Conservation (phyloP, 2,329 filamentous ascomycete genomes). For the Alternaria ventricosa region DNA sequence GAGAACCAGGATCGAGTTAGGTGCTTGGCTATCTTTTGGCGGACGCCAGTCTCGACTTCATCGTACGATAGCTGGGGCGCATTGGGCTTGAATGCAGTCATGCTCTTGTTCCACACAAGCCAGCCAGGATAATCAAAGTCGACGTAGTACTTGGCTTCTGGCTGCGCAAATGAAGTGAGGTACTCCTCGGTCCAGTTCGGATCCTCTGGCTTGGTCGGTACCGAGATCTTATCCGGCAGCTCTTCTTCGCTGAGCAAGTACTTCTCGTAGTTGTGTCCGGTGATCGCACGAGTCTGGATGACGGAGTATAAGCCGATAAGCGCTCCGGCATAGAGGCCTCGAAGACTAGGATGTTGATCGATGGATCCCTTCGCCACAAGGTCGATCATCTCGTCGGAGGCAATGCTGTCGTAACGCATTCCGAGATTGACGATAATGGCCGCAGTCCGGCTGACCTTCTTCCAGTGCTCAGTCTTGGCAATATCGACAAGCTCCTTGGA, state of each 20-base stretch:
- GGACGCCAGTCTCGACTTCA: constrained; percentile 74
- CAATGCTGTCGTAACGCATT: constrained; percentile 88
- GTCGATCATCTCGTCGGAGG: constrained; percentile 80
- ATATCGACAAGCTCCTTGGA: constrained; percentile 81
- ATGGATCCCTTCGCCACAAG: constrained; percentile 83
- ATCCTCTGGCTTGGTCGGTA: constrained; percentile 74
- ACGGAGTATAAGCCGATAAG: constrained; percentile 80
- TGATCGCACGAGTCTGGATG: constrained; percentile 84
- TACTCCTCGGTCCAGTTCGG: constrained; percentile 80
- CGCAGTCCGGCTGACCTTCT: constrained; percentile 87
- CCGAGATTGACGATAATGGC: constrained; percentile 91
- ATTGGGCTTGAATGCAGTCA: constrained; percentile 78
- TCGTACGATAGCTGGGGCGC: constrained; percentile 79
- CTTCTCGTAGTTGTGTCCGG: constrained; percentile 84
- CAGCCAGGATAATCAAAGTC: constrained; percentile 93
- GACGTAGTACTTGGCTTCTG: constrained; percentile 84
- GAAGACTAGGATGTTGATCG: constrained; percentile 86
- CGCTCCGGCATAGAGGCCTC: constrained; percentile 80
- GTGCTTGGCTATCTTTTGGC: constrained; percentile 79
- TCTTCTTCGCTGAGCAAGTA: constrained; percentile 82
- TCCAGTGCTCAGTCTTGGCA: constrained; percentile 88
- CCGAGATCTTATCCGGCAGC: constrained; percentile 75
- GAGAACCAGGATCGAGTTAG: constrained; percentile 86
- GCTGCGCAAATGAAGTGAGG: constrained; percentile 76
- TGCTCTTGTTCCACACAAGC: constrained; percentile 91